Percentiles rank a stretch among this genome's conserved stretches.
These are phyloP conservation scores for Penicillium ochrochloron DNA, from an alignment of 495 filamentous ascomycete species.

Conservation along the genomic window DNA sequence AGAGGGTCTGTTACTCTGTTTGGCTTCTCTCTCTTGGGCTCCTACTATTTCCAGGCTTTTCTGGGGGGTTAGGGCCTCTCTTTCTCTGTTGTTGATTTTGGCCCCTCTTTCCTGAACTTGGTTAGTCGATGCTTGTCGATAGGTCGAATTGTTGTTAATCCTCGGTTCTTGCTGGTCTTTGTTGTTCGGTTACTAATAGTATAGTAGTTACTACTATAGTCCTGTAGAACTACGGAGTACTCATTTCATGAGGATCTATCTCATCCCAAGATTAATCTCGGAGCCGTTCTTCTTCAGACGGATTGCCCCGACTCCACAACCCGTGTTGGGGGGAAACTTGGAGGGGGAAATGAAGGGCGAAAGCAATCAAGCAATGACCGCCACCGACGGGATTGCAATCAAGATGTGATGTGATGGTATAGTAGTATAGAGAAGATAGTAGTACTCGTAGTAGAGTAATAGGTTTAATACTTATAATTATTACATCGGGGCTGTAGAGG, in stretches of 20 bases:
- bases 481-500: not conserved
- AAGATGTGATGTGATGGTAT: not conserved
- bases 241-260: not conserved
- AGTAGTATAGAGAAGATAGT: not conserved
- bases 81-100: not conserved
- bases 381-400: constrained; percentile 1
- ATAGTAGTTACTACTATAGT: too few species aligned
- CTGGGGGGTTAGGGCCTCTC: too few species aligned
- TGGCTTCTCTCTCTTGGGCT: not conserved
- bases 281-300: constrained; percentile 21
- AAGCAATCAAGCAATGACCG: constrained; percentile 9
- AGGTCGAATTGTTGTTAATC: not conserved
- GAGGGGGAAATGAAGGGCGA: constrained; percentile 16
- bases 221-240: not conserved
- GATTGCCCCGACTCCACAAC: constrained; percentile 2
- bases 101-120: constrained; percentile 2
- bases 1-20: constrained; percentile 7
- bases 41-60: too few species aligned
- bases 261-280: not conserved
- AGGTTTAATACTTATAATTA: not conserved
- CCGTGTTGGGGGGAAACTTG: not conserved
- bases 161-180: not conserved
- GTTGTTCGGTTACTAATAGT: not conserved
- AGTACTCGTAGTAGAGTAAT: too few species aligned
- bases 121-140: constrained; percentile 2